Evolutionary conservation across 345 rosid genomes (phyloP), one percentile per base, ranked within the genome.

Genomic region (Gossypium thurberi): DNA sequence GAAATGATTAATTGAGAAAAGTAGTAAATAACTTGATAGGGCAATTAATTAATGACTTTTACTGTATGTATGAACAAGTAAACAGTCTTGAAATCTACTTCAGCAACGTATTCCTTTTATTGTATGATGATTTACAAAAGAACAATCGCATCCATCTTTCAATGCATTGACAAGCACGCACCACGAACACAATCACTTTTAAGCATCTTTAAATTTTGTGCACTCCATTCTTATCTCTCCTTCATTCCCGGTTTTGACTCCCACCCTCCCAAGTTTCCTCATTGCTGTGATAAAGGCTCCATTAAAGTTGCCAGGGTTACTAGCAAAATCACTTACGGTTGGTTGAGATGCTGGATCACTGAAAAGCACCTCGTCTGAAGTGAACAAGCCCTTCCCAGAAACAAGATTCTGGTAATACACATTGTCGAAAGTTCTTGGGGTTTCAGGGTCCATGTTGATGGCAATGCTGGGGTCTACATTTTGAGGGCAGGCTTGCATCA

Each of bases 261-360:
- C 90, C 20, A 83, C 88, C 64, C 96, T 89, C 14, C 99, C 99
- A 2, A 91, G 97, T 65, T 88, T 91, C 79, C 77, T 85, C 94
- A 95, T 92, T 1, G 97, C 91, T 0, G 77, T 28, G 15, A 1
- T 65, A 56, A 95, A 95, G 13, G 98, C 98, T 2, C 20, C 78
- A 51, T 83, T 81, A 69, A 95, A 95, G 44, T 81, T 82, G 4
- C 73, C 86, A 0, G 83, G 77, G 60, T 50, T 86, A 40, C 80
- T 86, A 2, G 98, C 94, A 11, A 95, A 91, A 75, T 83, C 83
- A 2, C 6, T 40, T 18, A 92, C 97, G 0, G 88, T 89, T 1
- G 85, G 25, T 74, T 78, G 83, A 8, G 99, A 83, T 15, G 82
- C 79, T 1, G 83, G 5, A 64, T 88, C 83, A 20, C 76, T 79